These are phyloP conservation scores for Coemansia sp. DNA, from an alignment of 192 early-diverging fungal genomes.

Conservation along the genomic window DNA sequence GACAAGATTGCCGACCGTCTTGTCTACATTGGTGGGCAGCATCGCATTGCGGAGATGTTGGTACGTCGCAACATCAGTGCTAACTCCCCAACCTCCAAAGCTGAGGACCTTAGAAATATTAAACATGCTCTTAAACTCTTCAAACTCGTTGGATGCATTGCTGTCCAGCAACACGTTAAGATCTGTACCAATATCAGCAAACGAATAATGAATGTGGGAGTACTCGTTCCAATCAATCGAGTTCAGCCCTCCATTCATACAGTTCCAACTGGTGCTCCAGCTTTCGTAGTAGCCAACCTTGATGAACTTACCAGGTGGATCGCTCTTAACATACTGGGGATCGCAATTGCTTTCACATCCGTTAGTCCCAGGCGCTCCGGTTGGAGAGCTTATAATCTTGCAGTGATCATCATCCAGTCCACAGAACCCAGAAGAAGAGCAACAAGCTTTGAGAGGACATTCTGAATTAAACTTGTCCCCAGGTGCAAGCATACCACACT, in stretches of 20 bases:
- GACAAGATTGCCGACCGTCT: constrained; percentile 5
- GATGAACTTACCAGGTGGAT: constrained; percentile 14
- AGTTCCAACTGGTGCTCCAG: constrained; percentile 17
- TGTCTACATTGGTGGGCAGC: constrained; percentile 12
- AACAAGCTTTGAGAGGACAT: too few relatives aligned
- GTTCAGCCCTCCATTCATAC: constrained; percentile 15
- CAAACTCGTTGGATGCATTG: constrained; percentile 5
- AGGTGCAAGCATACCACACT: too few relatives aligned
- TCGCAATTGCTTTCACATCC: constrained; percentile 20
- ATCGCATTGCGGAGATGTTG: constrained; percentile 10
- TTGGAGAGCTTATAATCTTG: too few relatives aligned
- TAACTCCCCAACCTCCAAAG: constrained; percentile 36
- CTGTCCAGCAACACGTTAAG: not conserved
- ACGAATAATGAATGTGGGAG: constrained; percentile 27
- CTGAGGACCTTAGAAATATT: constrained; percentile 21
- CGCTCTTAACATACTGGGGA: constrained; percentile 10
- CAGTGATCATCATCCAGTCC: too few relatives aligned
- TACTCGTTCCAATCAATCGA: constrained; percentile 7
- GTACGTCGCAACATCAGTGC: constrained; percentile 13
- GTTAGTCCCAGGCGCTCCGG: constrained; percentile 17
- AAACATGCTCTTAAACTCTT: not conserved
- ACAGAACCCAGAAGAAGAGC: too few relatives aligned
- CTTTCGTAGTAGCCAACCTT: constrained; percentile 31
- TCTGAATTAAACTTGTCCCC: too few relatives aligned
- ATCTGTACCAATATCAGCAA: constrained; percentile 15